These are phyloP conservation scores for Bipolaris victoriae DNA, from an alignment of 2,329 filamentous ascomycete genomes.

Conservation along the genomic window DNA sequence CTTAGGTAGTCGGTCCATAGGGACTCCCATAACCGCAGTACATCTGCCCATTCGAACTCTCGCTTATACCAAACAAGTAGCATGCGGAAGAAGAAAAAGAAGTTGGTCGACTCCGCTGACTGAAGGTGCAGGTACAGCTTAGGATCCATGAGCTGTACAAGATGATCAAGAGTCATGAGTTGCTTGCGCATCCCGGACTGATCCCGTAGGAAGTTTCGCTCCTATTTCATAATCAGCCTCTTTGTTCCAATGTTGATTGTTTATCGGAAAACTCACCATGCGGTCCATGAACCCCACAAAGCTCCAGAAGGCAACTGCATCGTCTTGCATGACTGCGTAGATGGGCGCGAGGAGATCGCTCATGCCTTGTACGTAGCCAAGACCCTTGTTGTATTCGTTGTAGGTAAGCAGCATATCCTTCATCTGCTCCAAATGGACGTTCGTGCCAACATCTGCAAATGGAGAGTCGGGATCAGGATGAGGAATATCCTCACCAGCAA, in stretches of 20 bases:
- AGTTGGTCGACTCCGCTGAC: conserved; percentile 92
- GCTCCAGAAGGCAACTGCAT: conserved; percentile 95
- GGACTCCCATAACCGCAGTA: conserved; percentile 87
- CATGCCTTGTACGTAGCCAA: conserved; percentile 99
- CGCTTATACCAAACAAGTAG: conserved; percentile 98
- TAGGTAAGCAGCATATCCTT: conserved; percentile 99
- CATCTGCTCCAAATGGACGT: conserved; percentile 97
- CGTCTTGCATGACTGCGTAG: conserved; percentile 96
- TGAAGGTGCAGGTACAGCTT: conserved; percentile 90
- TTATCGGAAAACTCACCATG: conserved; percentile 63
- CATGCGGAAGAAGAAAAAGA: conserved; percentile 99
- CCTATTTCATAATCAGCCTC: conserved; percentile 52
- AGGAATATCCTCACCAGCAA: conserved; percentile 93
- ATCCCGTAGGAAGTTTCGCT: conserved; percentile 92
- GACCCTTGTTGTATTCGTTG: conserved; percentile 94
- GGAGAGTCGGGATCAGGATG: conserved; percentile 96
- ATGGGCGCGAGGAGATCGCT: conserved; percentile 94
- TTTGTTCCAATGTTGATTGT: too few relatives aligned
- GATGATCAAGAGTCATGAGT: conserved; percentile 86
- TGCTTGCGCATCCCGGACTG: conserved; percentile 96
- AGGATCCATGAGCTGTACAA: conserved; percentile 96
- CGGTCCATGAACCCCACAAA: conserved; percentile 96
- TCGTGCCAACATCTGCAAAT: conserved; percentile 90
- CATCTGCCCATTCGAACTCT: conserved; percentile 89
- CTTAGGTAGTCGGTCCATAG: conserved; percentile 93